Evolutionary conservation across 2,329 filamentous ascomycete genomes (phyloP), one percentile per base, ranked within the genome.

Genomic region (Cladorrhinum sp.): DNA sequence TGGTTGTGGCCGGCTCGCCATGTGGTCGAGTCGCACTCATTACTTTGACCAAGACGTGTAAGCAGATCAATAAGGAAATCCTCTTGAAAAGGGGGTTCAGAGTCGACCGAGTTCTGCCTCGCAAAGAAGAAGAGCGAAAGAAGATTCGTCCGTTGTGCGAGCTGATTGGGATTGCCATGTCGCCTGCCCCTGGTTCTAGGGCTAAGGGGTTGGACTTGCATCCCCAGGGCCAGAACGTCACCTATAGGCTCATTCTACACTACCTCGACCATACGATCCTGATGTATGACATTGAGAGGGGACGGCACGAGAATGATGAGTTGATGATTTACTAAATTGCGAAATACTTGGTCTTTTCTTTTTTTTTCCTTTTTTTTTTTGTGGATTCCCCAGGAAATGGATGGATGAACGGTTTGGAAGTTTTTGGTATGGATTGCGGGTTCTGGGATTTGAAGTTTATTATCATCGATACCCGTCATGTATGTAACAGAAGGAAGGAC

Each of bases 261-360:
- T 93, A 88, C 70, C 81, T 81, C 60, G 85, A 92, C 72, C 85
- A 90, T 67, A 82, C 83, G 1, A 81, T 93, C 25, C 69, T 91
- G 65, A 87, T 82, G 61, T 93, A 92, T 74, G 86, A 91, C 71
- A 73, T 92, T 57, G 60, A 67, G 38, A 62, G 62, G 57, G 56
- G 59, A 20, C 45, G 24, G 57, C 57, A 55, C 7, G 58, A 59
- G 16, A 56, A 59, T 20, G 58, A 62, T 16, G 66, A 68, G 23
- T 53, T 71, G 65, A 49, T 68, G 57, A 62, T 70, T 22, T 66
- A 67, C 32, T 70, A 60, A 45, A 45, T n/a, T n/a, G 18, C 41
- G 20, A 3, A 3, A 49, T 41, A 41, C 20, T 7, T 18, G 48
- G 48, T 20, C 2, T 49, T 49, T 4, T 50, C 20, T 10, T 3